Base-by-base conservation (phyloP, 306 rosid genomes). In the Pachyrhizus erosus region DNA sequence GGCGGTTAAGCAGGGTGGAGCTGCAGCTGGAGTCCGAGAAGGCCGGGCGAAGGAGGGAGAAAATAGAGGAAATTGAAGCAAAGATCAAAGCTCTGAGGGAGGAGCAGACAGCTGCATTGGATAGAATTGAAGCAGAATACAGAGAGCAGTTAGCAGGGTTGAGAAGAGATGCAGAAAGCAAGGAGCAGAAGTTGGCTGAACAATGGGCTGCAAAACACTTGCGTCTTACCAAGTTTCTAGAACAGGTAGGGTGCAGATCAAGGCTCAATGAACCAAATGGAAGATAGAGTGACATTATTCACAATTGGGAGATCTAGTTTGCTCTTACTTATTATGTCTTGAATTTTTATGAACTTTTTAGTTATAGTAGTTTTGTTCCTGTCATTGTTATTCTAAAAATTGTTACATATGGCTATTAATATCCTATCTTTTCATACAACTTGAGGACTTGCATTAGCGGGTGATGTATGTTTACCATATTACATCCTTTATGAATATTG, bases 141-240 rank as follows among this genome's bases (percentile, higher is more conserved):
- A 83, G 89, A 79, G 98, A 95, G 33, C 99, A 95, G 75, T 77
- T 95, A 55, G 89, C 90, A 14, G 98, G 93, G 61, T 71, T 95
- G 76, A 90, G 90, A 84, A 90, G 94, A 81, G 99, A 95, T 61
- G 99, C 97, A 10, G 97, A 95, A 79, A 85, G 87, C 42, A 95
- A 95, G 85, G 99, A 95, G 85, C 99, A 93, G 80, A 95, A 95
- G 85, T 55, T 95, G 91, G 89, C 97, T 68, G 99, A 95, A 68
- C 99, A 93, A 86, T 93, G 98, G 99, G 86, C 92, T 58, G 92
- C 97, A 0, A 93, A 91, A 80, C 99, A 95, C 84, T 29, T 77
- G 78, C 91, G 93, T 60, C 92, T 95, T 12, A 68, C 89, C 0
- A 91, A 87, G 82, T 91, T 95, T 88, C 93, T 95, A 21, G 98